These are phyloP conservation scores for Lodderomyces pseudojiufengensis DNA, from an alignment of 1,139 yeast species.

Conservation along the genomic window DNA sequence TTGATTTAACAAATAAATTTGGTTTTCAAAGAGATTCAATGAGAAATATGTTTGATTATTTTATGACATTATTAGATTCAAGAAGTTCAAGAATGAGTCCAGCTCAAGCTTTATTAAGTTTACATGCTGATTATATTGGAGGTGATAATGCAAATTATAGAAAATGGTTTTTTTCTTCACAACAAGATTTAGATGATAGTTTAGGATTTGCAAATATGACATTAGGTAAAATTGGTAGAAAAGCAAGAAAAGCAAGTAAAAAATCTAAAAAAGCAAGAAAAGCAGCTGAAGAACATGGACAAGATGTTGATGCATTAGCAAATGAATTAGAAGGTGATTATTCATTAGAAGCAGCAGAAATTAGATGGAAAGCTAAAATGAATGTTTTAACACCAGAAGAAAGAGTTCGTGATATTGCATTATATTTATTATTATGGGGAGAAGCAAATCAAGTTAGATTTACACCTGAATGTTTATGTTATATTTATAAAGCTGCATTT, in stretches of 20 bases:
- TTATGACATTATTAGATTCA: constrained; percentile 91
- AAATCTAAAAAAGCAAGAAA: constrained; percentile 62
- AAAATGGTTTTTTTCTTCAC: constrained; percentile 45
- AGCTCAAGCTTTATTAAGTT: constrained; percentile 82
- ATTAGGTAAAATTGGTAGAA: constrained; percentile 63
- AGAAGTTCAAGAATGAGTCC: constrained; percentile 97
- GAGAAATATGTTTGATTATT: constrained; percentile 95
- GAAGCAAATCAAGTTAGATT: constrained; percentile 97
- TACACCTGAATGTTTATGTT: constrained; percentile 89
- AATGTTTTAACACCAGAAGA: constrained; percentile 53
- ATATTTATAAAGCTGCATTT: constrained; percentile 87
- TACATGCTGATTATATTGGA: constrained; percentile 89
- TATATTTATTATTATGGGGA: constrained; percentile 93
- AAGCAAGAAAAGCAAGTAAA: constrained; percentile 51
- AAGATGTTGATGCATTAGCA: constrained; percentile 52
- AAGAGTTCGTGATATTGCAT: constrained; percentile 85
- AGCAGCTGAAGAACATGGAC: constrained; percentile 49
- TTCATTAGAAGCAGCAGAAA: constrained; percentile 51
- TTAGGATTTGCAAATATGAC: constrained; percentile 57
- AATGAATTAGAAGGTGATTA: constrained; percentile 87
- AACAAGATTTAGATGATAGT: constrained; percentile 38
- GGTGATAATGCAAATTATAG: constrained; percentile 44
- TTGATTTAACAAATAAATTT: constrained; percentile 83
- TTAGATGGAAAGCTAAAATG: constrained; percentile 51
- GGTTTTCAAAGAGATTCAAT: constrained; percentile 98